Conservation (phyloP, 129 eudicot species). For the Flaveria brownii region DNA sequence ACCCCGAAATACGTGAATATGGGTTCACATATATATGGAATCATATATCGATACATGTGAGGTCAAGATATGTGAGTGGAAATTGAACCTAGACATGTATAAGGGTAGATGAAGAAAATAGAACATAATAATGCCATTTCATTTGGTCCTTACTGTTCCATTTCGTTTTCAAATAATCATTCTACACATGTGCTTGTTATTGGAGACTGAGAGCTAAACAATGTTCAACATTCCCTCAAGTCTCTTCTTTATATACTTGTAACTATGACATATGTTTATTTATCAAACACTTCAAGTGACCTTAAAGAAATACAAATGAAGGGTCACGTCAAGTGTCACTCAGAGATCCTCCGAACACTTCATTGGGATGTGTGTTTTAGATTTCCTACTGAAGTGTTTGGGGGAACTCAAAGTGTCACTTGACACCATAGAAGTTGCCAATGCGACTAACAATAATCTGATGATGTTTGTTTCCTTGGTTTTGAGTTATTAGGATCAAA, state of each 20-base stretch:
- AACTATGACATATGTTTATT: not conserved
- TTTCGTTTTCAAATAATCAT: constrained; percentile 2
- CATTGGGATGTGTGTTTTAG: not conserved
- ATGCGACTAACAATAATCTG: too few relatives aligned
- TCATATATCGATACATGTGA: not conserved
- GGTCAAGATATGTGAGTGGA: not conserved
- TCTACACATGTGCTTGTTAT: constrained; percentile 9
- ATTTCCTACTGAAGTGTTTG: constrained; percentile 20
- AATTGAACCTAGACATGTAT: constrained; percentile 34
- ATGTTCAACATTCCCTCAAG: constrained; percentile 3
- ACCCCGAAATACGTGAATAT: not conserved
- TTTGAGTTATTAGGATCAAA: too few relatives aligned
- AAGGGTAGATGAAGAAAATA: constrained; percentile 19
- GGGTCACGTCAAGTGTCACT: constrained; percentile 9
- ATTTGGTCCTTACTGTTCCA: constrained; percentile 15
- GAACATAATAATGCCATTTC: constrained; percentile 12
- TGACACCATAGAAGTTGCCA: not conserved
- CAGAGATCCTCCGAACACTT: constrained; percentile 27
- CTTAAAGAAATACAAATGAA: too few relatives aligned
- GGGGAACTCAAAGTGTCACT: constrained; percentile 24
- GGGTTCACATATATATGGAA: not conserved
- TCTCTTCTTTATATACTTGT: constrained; percentile 4
- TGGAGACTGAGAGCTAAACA: constrained; percentile 20
- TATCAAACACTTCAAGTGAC: not conserved
- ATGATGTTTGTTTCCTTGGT: too few relatives aligned